A percentile compares a stretch with the other conserved stretches of the same genome.
Conservation (phyloP, 345 rosid genomes). For the Hirschfeldia incana region DNA sequence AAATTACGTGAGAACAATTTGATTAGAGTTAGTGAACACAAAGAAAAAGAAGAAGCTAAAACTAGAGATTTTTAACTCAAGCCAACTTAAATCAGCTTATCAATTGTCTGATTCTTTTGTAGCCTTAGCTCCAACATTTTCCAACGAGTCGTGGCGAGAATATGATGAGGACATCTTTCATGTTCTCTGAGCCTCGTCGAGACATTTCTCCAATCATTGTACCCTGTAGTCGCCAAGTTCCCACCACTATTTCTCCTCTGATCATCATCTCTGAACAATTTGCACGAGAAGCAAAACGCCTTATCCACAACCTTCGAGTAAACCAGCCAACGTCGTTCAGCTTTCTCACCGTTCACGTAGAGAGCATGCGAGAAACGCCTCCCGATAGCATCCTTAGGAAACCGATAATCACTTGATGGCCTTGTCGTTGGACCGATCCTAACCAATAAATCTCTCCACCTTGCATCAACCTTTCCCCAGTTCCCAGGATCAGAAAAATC, state of each 20-base stretch:
- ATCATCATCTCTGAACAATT: neutral
- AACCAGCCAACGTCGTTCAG: neutral
- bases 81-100: slow-evolving; percentile 1
- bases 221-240: slow-evolving; percentile 12
- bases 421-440: neutral
- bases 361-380: slow-evolving; percentile 4
- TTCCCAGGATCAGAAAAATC: slow-evolving; percentile 7
- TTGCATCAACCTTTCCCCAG: slow-evolving; percentile 4
- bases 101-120: slow-evolving; percentile 2
- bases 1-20: too few species aligned
- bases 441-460: slow-evolving; percentile 10
- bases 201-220: neutral
- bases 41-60: too few species aligned
- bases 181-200: slow-evolving; percentile 9
- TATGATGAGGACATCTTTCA: neutral
- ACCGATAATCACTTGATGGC: neutral
- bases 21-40: too few species aligned
- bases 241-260: neutral
- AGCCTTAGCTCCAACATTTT: neutral
- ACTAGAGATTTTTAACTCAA: neutral
- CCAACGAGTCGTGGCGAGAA: slow-evolving; percentile 10
- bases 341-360: slow-evolving; percentile 12
- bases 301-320: neutral
- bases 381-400: neutral
- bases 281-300: slow-evolving; percentile 1